Evolutionary conservation across 257 asterid genomes (phyloP), one percentile per base, ranked within the genome.

Genomic region (Nicotiana attenuata): DNA sequence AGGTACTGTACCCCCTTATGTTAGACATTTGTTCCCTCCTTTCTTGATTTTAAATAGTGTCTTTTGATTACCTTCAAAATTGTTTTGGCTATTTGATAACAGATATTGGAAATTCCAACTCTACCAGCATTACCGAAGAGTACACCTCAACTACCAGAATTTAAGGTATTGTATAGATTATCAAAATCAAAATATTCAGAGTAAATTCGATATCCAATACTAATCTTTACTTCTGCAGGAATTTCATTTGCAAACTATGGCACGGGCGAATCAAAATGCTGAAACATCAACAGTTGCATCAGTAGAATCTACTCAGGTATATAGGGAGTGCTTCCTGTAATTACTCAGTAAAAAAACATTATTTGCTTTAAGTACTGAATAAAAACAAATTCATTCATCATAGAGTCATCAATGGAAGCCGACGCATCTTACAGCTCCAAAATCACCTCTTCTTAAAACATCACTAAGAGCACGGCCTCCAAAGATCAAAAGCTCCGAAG

Each of bases 191-290:
- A 69, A 69, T 69, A n/a, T 69, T 69, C 33, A n/a, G 77, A 11
- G 20, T 38, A n/a, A 41, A 20, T 69, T 47, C 35, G 33, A 29
- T 26, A 19, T 38, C 6, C 41, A 22, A 50, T 52, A 0, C 16
- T 15, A 14, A 22, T 67, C 64, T 59, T 82, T 69, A 13, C 14
- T 81, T 86, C 78, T 71, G 84, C 89, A 95, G 99, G 99, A 96
- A 87, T 96, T 96, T 84, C 97, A 91, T 89, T 89, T 94, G 85
- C 93, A 92, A 82, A 96, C 99, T 56, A 96, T 91, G 97, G 83
- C 97, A 65, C 89, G 97, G 85, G 99, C 97, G 83, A 88, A 67
- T 80, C 96, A 89, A 65, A 90, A 85, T 80, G 92, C 91, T 69
- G 98, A 94, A 82, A 90, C 93, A 82, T 90, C 97, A 56, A 87